Evolutionary conservation across 805 yeast species (phyloP), one percentile per base, ranked within the genome.

Genomic region (Scheffersomyces amazonensis): DNA sequence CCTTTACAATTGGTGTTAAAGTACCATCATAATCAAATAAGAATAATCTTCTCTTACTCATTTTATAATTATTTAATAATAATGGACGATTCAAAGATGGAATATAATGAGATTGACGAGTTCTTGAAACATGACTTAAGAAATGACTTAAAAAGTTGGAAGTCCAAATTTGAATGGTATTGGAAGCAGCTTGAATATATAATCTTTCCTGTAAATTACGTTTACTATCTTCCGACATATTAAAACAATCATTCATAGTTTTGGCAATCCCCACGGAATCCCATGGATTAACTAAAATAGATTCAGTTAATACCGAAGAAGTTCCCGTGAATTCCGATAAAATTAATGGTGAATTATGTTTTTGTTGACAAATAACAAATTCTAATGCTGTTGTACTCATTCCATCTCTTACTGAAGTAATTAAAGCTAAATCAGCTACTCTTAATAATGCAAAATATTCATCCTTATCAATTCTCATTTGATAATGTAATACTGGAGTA

Each of bases 1-100:
- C 98, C 28, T 80, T 76, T 3, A 93, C 99, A 54, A 93, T 93
- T 11, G 98, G 98, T 0, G 99, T 88, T 49, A 93, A 71, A 1
- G 99, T 93, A 20, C 99, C 99, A 58, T 93, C 99, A 58, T 93
- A 93, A 64, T 93, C 99, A 64, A 93, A 90, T 50, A 93, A 61
- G 51, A 93, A 88, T 41, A 93, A 64, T 44, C 98, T 75, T 50
- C 84, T 75, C 23, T 76, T 44, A 0, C 96, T 79, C 16, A 58
- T 48, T 33, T 73, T 59, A 59, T 87, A 93, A 40, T 75, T 73
- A 16, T 75, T 68, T 39, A 78, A 64, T 43, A 91, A 59, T 28
- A 73, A 55, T 3, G 88, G 87, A 38, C 86, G 71, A 58, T 91
- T 87, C 48, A 90, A 71, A 12, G 89, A 83, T 1, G 99, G 97